phyloP scores from a whole-genome alignment of 208 protist genomes.

The Acanthamoeba sp. region DNA sequence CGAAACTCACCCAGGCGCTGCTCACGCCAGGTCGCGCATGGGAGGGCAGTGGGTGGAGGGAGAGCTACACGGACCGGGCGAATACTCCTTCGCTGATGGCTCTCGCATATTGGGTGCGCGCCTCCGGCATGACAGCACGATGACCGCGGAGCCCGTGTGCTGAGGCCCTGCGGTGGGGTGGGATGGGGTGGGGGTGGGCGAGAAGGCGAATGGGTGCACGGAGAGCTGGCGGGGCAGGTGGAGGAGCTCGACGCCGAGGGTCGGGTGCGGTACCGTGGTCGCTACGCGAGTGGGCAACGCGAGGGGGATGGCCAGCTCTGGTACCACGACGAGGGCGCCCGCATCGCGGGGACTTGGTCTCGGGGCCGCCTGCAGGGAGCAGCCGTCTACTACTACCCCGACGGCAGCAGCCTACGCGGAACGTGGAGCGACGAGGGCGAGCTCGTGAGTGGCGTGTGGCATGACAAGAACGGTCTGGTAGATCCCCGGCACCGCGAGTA shows the following conservation, averaged over 20 bases:
- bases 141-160: too few relatives aligned
- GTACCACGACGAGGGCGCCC: constrained; percentile 18
- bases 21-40: constrained; percentile 28
- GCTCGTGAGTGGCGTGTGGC: background rate
- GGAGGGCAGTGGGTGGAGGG: constrained; percentile 1
- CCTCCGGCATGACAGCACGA: background rate
- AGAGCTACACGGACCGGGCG: constrained; percentile 2
- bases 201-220: background rate
- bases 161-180: too few relatives aligned
- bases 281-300: background rate
- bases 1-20: too few relatives aligned
- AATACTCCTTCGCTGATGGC: constrained; percentile 29
- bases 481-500: background rate
- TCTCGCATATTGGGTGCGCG: background rate
- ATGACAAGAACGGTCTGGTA: background rate
- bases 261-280: background rate
- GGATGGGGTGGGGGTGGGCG: background rate
- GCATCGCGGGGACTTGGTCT: background rate
- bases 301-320: background rate
- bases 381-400: background rate
- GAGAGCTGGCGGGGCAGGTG: background rate
- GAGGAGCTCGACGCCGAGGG: constrained; percentile 1
- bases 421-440: background rate
- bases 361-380: background rate
- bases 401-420: background rate